Base-by-base conservation (phyloP, 2,329 filamentous ascomycete genomes). In the Fusarium sp. region DNA sequence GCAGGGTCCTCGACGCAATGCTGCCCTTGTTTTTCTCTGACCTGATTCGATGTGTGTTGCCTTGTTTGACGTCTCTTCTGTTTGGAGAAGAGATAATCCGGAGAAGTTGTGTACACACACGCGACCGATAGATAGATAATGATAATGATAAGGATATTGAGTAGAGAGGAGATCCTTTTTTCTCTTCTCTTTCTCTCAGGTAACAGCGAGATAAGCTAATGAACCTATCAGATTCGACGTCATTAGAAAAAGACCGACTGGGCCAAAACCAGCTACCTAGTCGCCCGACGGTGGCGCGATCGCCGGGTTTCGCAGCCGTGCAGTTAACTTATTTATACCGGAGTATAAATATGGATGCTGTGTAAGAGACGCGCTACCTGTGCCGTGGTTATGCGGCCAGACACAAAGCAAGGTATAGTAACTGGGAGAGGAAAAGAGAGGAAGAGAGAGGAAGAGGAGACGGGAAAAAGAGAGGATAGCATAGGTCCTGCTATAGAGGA, bases 201-300 rank as follows among this genome's bases (percentile, higher is more conserved):
- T 86, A 78, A 86, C 82, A 68, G 84, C 83, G 77, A 88, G 85
- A 87, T 87, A 86, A 85, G 85, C 81, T 78, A 82, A 57, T 34
- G 56, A 80, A 80, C 82, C 86, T 86, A 85, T 86, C 82, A 80
- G 81, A 63, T 67, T 68, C 53, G 53, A 69, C 81, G 85, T 87
- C 86, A 88, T 87, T 84, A 81, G 67, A 60, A 58, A 67, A 50
- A 50, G 58, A 36, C 53, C 58, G 42, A 67, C 40, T 45, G 60
- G 33, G 48, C 46, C 58, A 62, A 58, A 58, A 67, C 62, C 53
- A 65, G 55, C 39, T 57, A 58, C 48, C 63, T 62, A 51, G 63
- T 63, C 66, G 56, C 50, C 56, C 42, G 43, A 58, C 59, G 45
- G 62, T 72, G 63, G 53, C 69, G 69, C 63, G 58, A 59, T 66